Evolutionary conservation across 2,329 filamentous ascomycete genomes (phyloP).

Genomic region (Diaporthe destruens): DNA sequence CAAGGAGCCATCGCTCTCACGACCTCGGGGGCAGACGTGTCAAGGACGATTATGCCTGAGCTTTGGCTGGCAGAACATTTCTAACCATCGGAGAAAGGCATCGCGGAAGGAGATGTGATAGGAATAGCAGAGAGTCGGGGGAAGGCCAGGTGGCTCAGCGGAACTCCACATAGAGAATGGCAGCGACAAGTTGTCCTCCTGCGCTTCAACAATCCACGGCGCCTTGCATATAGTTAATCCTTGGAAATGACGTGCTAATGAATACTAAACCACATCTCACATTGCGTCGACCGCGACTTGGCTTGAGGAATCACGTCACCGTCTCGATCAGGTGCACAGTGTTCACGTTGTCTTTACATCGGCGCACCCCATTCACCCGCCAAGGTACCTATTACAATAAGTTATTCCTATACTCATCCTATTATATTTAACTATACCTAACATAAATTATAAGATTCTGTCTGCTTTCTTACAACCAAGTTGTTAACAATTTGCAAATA

Average conservation of each 20-base stretch:
- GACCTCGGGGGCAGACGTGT: slow-evolving; percentile 70
- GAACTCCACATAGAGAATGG: not conserved
- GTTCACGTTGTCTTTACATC: too few relatives aligned
- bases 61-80: slow-evolving; percentile 1
- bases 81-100: not conserved
- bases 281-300: not conserved
- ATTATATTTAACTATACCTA: too few relatives aligned
- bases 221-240: slow-evolving; percentile 15
- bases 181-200: not conserved
- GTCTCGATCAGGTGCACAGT: too few relatives aligned
- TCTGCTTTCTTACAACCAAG: too few relatives aligned
- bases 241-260: not conserved
- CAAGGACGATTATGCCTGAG: slow-evolving; percentile 77
- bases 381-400: too few relatives aligned
- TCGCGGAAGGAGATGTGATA: not conserved
- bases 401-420: too few relatives aligned
- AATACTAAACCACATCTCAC: not conserved
- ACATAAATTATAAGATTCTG: too few relatives aligned
- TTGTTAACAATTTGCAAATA: not conserved
- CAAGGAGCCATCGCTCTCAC: slow-evolving; percentile 66
- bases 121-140: not conserved
- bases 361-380: too few relatives aligned
- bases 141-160: not conserved
- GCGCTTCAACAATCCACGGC: not conserved
- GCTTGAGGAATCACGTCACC: not conserved